Percentiles rank a stretch among this genome's conserved stretches.
phyloP scores from a whole-genome alignment of 2,329 filamentous ascomycete genomes.

The Kalaharituber pfeilii region DNA sequence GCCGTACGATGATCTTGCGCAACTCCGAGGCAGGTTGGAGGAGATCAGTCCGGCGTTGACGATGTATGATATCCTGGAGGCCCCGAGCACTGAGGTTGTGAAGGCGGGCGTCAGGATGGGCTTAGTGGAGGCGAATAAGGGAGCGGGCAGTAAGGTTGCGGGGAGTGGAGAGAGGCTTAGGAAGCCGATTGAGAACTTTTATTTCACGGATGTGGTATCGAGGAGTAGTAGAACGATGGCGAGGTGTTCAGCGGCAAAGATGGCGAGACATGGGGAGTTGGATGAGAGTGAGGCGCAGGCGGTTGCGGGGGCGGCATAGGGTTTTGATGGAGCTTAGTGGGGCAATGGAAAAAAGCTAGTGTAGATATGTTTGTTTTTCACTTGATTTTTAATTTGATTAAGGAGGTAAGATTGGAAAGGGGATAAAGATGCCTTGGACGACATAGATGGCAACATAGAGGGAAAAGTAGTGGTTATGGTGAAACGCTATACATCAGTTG shows the following conservation, averaged over 20 bases:
- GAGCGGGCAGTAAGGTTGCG: slow-evolving; percentile 36
- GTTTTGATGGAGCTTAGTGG: no score
- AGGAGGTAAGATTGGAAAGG: no score
- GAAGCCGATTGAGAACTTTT: slow-evolving; percentile 88
- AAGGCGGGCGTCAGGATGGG: slow-evolving; percentile 54
- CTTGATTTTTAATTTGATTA: no score
- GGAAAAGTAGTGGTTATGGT: no score
- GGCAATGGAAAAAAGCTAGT: no score
- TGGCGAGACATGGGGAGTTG: slow-evolving; percentile 24
- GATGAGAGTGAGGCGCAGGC: neutral
- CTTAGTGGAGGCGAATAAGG: slow-evolving; percentile 92
- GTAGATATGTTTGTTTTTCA: no score
- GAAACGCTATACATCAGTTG: no score
- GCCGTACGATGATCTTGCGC: slow-evolving; percentile 82
- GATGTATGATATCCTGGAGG: slow-evolving; percentile 80
- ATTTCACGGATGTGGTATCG: slow-evolving; percentile 92
- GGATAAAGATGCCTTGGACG: no score
- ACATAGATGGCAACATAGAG: no score
- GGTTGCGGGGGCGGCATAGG: neutral
- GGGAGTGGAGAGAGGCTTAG: slow-evolving; percentile 55
- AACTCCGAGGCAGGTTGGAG: slow-evolving; percentile 78
- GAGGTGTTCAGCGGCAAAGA: slow-evolving; percentile 85
- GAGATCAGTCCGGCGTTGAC: slow-evolving; percentile 84
- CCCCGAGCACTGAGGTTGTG: slow-evolving; percentile 25
- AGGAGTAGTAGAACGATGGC: slow-evolving; percentile 64